Percentiles rank a stretch among this genome's conserved stretches.
phyloP scores from a whole-genome alignment of 805 yeast genomes.

The Priceomyces fermenticarens region DNA sequence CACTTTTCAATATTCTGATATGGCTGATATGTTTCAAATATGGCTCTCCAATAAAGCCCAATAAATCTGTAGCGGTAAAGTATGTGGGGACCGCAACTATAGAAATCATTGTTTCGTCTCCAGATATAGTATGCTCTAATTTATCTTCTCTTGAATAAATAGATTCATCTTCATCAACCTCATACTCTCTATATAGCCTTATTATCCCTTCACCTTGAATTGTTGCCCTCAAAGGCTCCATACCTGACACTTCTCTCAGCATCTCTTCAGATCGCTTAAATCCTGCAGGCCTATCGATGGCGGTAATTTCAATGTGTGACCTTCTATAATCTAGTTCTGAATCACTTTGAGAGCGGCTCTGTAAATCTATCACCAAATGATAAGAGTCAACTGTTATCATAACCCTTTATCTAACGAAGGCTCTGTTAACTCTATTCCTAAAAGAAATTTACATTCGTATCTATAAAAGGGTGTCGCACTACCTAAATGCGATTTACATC shows the following conservation, averaged over 20 bases:
- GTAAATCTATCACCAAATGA: slow-evolving; percentile 30
- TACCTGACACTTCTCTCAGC: slow-evolving; percentile 16
- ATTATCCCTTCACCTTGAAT: slow-evolving; percentile 74
- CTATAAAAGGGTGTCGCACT: too few species aligned
- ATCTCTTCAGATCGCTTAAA: slow-evolving; percentile 10
- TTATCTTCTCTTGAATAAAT: slow-evolving; percentile 7
- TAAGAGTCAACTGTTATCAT: slow-evolving; percentile 44
- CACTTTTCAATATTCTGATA: slow-evolving; percentile 67
- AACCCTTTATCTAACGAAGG: background rate
- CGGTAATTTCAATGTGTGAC: slow-evolving; percentile 26
- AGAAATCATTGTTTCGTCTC: slow-evolving; percentile 68
- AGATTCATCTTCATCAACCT: background rate
- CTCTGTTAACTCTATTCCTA: too few species aligned
- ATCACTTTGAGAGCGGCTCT: slow-evolving; percentile 1
- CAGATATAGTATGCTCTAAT: slow-evolving; percentile 16
- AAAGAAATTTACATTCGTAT: too few species aligned
- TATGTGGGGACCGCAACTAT: slow-evolving; percentile 86
- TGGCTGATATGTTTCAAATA: slow-evolving; percentile 58
- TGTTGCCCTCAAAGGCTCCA: slow-evolving; percentile 57
- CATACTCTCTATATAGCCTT: slow-evolving; percentile 58
- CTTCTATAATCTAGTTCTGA: slow-evolving; percentile 26
- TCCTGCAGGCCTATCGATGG: slow-evolving; percentile 15
- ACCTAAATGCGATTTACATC: background rate
- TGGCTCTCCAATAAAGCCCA: slow-evolving; percentile 75
- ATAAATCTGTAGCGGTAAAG: slow-evolving; percentile 77